Evolutionary conservation across 495 filamentous ascomycete species (phyloP).

Genomic region (Neurospora intermedia): DNA sequence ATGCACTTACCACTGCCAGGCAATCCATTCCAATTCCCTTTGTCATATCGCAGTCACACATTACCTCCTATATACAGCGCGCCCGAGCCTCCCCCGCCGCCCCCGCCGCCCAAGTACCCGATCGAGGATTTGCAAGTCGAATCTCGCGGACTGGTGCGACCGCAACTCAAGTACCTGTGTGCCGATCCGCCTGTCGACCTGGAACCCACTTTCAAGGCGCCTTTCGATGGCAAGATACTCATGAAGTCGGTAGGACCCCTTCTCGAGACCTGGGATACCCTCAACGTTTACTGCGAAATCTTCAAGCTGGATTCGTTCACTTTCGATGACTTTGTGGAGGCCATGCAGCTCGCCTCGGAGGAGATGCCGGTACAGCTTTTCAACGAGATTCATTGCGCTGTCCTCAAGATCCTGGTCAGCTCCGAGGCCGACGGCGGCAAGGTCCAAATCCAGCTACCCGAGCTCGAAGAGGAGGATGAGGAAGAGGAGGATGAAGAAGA

Average conservation of each 20-base stretch:
- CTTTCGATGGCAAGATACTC: slow-evolving; percentile 45
- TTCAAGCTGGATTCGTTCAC: slow-evolving; percentile 93
- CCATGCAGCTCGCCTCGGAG: slow-evolving; percentile 67
- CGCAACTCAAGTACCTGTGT: slow-evolving; percentile 66
- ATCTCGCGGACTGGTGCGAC: slow-evolving; percentile 50
- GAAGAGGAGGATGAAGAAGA: slow-evolving; percentile 51
- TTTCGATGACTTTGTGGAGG: slow-evolving; percentile 90
- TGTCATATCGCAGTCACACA: slow-evolving; percentile 27
- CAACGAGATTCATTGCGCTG: slow-evolving; percentile 81
- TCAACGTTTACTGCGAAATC: slow-evolving; percentile 92
- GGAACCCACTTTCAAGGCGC: slow-evolving; percentile 5
- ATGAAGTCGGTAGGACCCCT: slow-evolving; percentile 73
- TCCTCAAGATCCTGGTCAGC: slow-evolving; percentile 78
- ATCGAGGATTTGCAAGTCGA: slow-evolving; percentile 85
- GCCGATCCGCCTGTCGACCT: slow-evolving; percentile 39
- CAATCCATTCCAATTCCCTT: slow-evolving; percentile 33
- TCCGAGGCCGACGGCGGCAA: slow-evolving; percentile 64
- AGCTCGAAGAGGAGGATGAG: slow-evolving; percentile 60
- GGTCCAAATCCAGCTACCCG: slow-evolving; percentile 66
- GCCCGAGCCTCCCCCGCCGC: slow-evolving; percentile 51
- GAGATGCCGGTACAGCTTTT: slow-evolving; percentile 79
- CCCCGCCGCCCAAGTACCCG: slow-evolving; percentile 80
- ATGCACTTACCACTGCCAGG: slow-evolving; percentile 27
- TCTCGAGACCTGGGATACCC: slow-evolving; percentile 86
- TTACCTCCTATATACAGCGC: slow-evolving; percentile 18